These are phyloP conservation scores for Backusella australiensis DNA, from an alignment of 192 early-diverging fungal species.

Conservation along the genomic window DNA sequence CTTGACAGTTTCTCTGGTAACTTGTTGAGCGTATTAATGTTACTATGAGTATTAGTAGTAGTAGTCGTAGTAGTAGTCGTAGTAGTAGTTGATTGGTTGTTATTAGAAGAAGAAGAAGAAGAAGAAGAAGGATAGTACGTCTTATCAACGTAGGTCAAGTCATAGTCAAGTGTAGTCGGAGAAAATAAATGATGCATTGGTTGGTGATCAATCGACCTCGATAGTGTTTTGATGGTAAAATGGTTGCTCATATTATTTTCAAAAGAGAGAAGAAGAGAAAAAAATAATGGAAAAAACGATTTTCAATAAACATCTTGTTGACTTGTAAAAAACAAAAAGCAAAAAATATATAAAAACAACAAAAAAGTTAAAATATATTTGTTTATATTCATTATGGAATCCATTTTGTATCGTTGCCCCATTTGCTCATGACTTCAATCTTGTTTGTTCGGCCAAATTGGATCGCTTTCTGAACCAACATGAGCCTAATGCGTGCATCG, in stretches of 20 bases:
- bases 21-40: not conserved
- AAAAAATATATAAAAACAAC: constrained; percentile 15
- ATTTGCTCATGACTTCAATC: constrained; percentile 22
- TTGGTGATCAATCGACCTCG: not conserved
- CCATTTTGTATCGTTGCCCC: constrained; percentile 5
- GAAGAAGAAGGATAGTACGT: constrained; percentile 18
- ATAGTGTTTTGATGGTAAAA: constrained; percentile 2
- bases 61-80: not conserved
- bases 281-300: not conserved
- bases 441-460: constrained; percentile 18
- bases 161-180: constrained; percentile 20
- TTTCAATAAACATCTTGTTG: not conserved
- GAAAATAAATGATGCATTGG: constrained; percentile 28
- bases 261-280: constrained; percentile 1
- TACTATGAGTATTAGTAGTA: not conserved
- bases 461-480: constrained; percentile 23
- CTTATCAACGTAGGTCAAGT: constrained; percentile 28
- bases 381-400: constrained; percentile 6
- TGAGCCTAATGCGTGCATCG: not conserved
- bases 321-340: not conserved
- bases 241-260: not conserved
- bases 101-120: not conserved
- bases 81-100: not conserved
- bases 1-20: not conserved
- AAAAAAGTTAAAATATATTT: constrained; percentile 6